These are phyloP conservation scores for Zopfochytrium polystomum DNA, from an alignment of 371 early-diverging fungal genomes.

Conservation along the genomic window DNA sequence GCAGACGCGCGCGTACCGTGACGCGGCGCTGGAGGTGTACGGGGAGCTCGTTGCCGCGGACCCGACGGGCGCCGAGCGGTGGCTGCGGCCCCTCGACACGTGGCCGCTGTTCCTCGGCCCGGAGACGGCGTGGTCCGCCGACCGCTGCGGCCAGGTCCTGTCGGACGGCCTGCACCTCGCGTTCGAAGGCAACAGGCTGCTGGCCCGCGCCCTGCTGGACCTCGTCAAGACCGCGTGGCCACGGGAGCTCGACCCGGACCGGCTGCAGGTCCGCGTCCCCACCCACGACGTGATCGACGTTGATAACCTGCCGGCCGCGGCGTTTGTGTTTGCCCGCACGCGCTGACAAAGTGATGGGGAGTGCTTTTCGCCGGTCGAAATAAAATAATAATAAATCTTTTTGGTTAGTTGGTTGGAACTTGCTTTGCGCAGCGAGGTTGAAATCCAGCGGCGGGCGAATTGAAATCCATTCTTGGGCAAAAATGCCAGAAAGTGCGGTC, in stretches of 20 bases:
- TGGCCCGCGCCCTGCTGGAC: conserved; percentile 41
- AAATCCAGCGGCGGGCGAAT: too few relatives aligned
- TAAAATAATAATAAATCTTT: too few relatives aligned
- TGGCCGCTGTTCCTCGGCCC: conserved; percentile 54
- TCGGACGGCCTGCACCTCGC: conserved; percentile 67
- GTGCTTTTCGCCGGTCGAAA: too few relatives aligned
- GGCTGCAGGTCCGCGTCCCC: conserved; percentile 32
- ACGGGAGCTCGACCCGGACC: conserved; percentile 44
- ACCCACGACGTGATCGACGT: conserved; percentile 33
- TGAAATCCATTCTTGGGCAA: too few relatives aligned
- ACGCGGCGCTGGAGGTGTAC: conserved; percentile 54
- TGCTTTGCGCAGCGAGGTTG: too few relatives aligned
- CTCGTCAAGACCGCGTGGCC: conserved; percentile 38
- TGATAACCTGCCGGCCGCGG: conserved; percentile 6
- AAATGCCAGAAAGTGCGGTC: too few relatives aligned
- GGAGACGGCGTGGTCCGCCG: conserved; percentile 14
- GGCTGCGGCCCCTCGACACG: conserved; percentile 54
- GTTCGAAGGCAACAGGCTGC: conserved; percentile 51
- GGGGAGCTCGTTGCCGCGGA: conserved; percentile 24
- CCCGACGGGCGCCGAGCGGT: conserved; percentile 9
- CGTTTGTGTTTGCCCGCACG: conserved; percentile 5
- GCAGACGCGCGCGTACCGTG: conserved; percentile 55
- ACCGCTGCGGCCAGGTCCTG: conserved; percentile 30
- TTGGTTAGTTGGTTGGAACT: too few relatives aligned
- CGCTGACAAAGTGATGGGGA: too few relatives aligned